phyloP scores from a whole-genome alignment of 129 eudicot species.

The Tagetes patula region DNA sequence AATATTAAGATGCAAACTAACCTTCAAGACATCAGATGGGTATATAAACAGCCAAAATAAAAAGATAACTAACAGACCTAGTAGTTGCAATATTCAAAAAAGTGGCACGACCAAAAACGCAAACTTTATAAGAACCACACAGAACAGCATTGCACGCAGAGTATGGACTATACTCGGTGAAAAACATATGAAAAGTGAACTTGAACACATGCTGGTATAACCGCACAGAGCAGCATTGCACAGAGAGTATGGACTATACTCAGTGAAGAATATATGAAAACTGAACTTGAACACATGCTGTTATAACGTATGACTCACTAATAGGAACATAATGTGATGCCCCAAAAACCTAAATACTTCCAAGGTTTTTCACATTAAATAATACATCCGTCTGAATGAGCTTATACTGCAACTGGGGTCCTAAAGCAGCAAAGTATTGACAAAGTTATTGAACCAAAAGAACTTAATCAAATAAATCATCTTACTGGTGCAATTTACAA shows the following conservation, averaged over 20 bases:
- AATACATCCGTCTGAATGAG: constrained; percentile 35
- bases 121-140: background rate
- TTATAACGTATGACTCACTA: background rate
- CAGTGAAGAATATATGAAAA: background rate
- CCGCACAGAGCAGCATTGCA: background rate
- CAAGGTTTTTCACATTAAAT: constrained; percentile 34
- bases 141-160: background rate
- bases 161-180: constrained; percentile 3
- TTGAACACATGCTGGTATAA: background rate
- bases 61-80: background rate
- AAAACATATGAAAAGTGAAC: background rate
- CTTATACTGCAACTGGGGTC: constrained; percentile 30
- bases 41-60: background rate
- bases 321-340: background rate
- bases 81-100: background rate
- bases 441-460: constrained; percentile 47
- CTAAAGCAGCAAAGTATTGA: constrained; percentile 33
- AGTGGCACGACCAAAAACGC: background rate
- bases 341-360: background rate
- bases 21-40: background rate
- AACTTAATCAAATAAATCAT: constrained; percentile 29
- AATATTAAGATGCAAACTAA: background rate
- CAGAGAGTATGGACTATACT: background rate
- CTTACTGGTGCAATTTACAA: constrained; percentile 31
- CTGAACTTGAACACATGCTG: background rate